Conservation (phyloP, 1,284 basidiomycete genomes). For the Melampsora larici-populina region DNA sequence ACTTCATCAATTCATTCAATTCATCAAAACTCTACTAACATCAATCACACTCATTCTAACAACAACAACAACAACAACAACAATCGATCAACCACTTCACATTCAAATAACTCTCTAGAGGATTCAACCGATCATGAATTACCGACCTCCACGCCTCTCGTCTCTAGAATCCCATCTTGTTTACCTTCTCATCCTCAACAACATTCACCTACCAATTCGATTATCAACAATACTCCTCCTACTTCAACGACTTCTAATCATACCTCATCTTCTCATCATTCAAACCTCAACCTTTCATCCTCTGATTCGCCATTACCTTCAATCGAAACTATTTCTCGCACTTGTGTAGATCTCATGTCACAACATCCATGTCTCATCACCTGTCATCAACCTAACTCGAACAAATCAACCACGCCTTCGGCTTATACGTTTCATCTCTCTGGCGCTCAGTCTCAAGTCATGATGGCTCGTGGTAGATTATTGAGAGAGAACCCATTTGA, state of each 20-base stretch:
- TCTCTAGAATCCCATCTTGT: slow-evolving; percentile 34
- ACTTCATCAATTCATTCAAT: not conserved
- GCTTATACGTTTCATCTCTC: slow-evolving; percentile 68
- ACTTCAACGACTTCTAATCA: slow-evolving; percentile 11
- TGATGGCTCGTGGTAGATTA: slow-evolving; percentile 81
- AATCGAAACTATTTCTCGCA: slow-evolving; percentile 17
- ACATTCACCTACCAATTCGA: slow-evolving; percentile 11
- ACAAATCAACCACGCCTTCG: not conserved
- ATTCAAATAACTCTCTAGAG: not conserved
- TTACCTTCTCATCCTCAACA: slow-evolving; percentile 5
- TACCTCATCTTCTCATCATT: slow-evolving; percentile 1
- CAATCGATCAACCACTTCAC: not conserved
- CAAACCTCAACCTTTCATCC: slow-evolving; percentile 14
- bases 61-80: not conserved
- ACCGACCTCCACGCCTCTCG: slow-evolving; percentile 17
- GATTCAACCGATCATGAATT: too few relatives aligned
- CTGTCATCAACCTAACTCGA: slow-evolving; percentile 8
- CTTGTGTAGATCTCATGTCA: slow-evolving; percentile 38
- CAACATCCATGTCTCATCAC: slow-evolving; percentile 41
- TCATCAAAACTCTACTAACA: not conserved
- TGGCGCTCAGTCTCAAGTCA: slow-evolving; percentile 86
- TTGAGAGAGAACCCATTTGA: slow-evolving; percentile 83
- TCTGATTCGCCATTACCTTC: slow-evolving; percentile 19
- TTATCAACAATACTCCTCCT: slow-evolving; percentile 12
- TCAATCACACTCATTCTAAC: not conserved